These are phyloP conservation scores for Hypoxylon rubiginosum DNA, from an alignment of 2,329 filamentous ascomycete species.

Conservation along the genomic window DNA sequence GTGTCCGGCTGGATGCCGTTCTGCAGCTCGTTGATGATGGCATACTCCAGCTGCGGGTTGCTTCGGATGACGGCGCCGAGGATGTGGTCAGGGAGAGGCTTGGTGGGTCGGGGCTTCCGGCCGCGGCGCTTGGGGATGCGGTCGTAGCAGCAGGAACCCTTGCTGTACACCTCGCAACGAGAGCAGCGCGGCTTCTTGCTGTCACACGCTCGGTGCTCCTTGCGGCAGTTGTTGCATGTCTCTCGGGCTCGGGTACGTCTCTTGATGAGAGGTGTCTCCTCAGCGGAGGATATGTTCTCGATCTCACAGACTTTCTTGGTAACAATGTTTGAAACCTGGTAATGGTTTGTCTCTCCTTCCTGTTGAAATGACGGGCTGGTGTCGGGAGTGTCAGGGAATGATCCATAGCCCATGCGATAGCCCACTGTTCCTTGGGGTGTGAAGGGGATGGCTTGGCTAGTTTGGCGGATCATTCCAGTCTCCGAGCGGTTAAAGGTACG, in stretches of 20 bases:
- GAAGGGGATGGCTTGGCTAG: background rate
- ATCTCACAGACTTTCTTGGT: background rate
- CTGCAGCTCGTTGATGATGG: background rate
- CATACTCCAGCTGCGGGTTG: background rate
- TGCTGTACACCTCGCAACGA: background rate
- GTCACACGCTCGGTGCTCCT: background rate
- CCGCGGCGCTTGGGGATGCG: background rate
- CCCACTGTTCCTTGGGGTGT: background rate
- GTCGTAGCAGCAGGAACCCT: background rate
- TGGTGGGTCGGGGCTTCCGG: background rate
- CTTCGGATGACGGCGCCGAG: constrained; percentile 3
- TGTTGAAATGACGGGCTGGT: background rate
- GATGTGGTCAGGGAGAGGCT: constrained; percentile 1
- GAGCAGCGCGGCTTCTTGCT: constrained; percentile 5
- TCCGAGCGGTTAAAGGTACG: too few relatives aligned
- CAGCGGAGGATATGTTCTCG: background rate
- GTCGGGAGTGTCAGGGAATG: background rate
- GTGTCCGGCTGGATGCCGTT: background rate
- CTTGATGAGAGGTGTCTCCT: background rate
- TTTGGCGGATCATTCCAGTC: too few relatives aligned
- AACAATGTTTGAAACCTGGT: background rate
- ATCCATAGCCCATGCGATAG: background rate
- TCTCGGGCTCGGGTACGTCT: background rate
- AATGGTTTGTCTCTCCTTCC: background rate
- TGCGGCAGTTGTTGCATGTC: constrained; percentile 1